A percentile compares a stretch with the other conserved stretches of the same genome.
These are phyloP conservation scores for Tylopilus felleus DNA, from an alignment of 768 basidiomycete species.

Conservation along the genomic window DNA sequence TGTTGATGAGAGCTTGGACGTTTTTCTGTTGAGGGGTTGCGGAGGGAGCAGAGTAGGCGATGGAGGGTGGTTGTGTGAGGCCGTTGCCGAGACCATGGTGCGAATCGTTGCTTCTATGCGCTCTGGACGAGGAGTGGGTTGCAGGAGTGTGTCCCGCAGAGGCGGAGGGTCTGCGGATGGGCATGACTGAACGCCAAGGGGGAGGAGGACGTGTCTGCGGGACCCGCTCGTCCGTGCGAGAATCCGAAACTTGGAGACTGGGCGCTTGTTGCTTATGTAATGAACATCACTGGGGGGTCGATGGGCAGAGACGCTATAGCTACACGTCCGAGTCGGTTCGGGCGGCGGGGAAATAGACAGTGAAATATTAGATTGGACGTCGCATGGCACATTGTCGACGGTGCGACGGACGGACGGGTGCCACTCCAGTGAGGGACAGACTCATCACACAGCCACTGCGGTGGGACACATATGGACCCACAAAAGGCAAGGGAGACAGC, in stretches of 20 bases:
- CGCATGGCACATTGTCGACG: neutral
- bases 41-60: conserved; percentile 36
- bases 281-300: neutral
- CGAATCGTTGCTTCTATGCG: conserved; percentile 64
- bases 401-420: neutral
- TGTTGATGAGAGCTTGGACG: conserved; percentile 72
- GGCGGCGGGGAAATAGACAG: too few species aligned
- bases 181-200: conserved; percentile 31
- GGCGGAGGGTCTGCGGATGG: conserved; percentile 62
- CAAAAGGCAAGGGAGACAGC: conserved; percentile 29
- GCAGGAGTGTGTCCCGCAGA: conserved; percentile 42
- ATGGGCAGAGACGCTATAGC: neutral
- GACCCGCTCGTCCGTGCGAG: conserved; percentile 19
- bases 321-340: too few species aligned
- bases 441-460: conserved; percentile 35
- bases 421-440: neutral
- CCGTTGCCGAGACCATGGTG: conserved; percentile 40
- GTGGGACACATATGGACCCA: conserved; percentile 40
- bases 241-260: conserved; percentile 6
- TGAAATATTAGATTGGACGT: neutral
- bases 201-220: conserved; percentile 7
- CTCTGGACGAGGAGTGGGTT: conserved; percentile 40
- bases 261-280: conserved; percentile 4
- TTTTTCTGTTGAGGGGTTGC: conserved; percentile 77
- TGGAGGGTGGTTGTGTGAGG: conserved; percentile 31